Evolutionary conservation across 2,329 filamentous ascomycete species (phyloP).

Genomic region (Penicillium sp.): DNA sequence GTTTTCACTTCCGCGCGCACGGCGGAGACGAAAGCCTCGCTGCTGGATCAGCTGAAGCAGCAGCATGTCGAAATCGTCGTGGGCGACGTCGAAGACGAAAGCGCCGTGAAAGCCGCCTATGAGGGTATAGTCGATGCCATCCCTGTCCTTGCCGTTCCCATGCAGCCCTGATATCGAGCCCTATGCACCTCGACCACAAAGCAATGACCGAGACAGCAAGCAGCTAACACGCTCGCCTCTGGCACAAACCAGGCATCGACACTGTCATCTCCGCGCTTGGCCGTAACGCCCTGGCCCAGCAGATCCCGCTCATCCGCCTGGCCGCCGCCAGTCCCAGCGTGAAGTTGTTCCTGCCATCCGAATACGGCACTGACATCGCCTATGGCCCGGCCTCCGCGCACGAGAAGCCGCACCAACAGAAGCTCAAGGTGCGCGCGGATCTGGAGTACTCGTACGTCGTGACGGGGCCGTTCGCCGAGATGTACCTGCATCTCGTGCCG

Average conservation of each 20-base stretch:
- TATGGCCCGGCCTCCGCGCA: constrained; percentile 56
- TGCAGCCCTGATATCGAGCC: no score
- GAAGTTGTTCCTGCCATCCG: constrained; percentile 64
- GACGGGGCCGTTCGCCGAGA: constrained; percentile 66
- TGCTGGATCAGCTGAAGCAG: constrained; percentile 49
- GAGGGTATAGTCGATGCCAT: constrained; percentile 37
- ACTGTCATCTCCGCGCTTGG: constrained; percentile 66
- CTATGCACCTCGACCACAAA: no score
- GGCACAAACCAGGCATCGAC: constrained; percentile 61
- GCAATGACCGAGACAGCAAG: not conserved
- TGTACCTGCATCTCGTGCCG: constrained; percentile 53
- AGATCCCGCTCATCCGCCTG: constrained; percentile 60
- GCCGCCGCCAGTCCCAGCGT: constrained; percentile 56
- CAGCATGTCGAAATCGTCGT: constrained; percentile 54
- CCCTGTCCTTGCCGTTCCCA: not conserved
- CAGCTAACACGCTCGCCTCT: no score
- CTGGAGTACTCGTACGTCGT: constrained; percentile 66
- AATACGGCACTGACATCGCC: constrained; percentile 66
- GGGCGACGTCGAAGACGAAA: constrained; percentile 54
- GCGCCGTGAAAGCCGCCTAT: constrained; percentile 57
- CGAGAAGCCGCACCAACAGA: constrained; percentile 67
- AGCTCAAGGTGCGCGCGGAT: constrained; percentile 63
- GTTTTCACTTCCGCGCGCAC: constrained; percentile 58
- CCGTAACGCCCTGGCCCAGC: constrained; percentile 58
- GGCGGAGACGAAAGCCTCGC: constrained; percentile 49